These are phyloP conservation scores for Verticillium nubilum DNA, from an alignment of 2,329 filamentous ascomycete genomes.

Conservation along the genomic window DNA sequence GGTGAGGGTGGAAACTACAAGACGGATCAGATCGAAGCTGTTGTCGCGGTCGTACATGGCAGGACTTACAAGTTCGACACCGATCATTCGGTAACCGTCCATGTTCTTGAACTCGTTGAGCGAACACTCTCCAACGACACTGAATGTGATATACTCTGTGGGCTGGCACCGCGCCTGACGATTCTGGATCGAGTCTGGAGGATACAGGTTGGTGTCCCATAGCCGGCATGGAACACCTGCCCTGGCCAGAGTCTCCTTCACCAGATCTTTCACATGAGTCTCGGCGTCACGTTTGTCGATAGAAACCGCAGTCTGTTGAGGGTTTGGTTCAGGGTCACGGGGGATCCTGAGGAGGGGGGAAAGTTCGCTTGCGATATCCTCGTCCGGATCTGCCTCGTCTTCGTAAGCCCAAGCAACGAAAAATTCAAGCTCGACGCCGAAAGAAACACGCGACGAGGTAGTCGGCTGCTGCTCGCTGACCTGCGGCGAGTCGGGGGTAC, in stretches of 20 bases:
- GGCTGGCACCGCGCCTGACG: background rate
- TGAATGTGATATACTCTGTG: background rate
- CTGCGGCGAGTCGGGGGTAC: background rate
- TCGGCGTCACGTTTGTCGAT: too few species aligned
- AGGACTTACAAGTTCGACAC: constrained; percentile 26
- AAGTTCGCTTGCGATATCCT: constrained; percentile 10
- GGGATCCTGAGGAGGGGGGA: constrained; percentile 18
- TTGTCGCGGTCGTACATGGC: constrained; percentile 22
- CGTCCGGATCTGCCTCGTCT: constrained; percentile 16
- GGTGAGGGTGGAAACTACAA: constrained; percentile 25
- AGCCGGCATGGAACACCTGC: constrained; percentile 6
- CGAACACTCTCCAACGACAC: constrained; percentile 1
- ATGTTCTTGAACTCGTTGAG: constrained; percentile 1
- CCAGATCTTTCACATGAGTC: background rate
- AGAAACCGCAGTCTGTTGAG: too few species aligned
- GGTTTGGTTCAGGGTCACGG: background rate
- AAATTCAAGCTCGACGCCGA: constrained; percentile 22
- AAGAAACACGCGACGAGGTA: constrained; percentile 14
- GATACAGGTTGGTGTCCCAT: background rate
- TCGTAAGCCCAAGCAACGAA: constrained; percentile 11
- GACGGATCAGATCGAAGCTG: constrained; percentile 20
- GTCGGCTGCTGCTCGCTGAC: background rate
- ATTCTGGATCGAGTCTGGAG: constrained; percentile 4
- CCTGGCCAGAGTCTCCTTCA: background rate
- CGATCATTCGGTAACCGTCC: constrained; percentile 14